Evolutionary conservation across 176 grass and related monocot species (phyloP).

Genomic region (Guadua angustifolia): DNA sequence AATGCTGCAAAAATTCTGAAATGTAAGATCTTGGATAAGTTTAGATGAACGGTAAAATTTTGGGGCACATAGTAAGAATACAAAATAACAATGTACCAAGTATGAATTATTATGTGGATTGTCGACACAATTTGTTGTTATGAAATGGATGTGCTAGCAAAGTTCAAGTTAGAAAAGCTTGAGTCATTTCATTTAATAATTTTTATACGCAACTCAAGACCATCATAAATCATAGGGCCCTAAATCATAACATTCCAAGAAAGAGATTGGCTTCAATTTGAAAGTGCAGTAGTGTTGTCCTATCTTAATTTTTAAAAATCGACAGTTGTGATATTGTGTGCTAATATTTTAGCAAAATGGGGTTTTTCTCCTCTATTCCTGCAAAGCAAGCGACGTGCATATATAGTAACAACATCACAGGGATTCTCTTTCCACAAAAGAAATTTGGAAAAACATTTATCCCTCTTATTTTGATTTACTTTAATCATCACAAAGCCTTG

Average conservation of each 20-base stretch:
- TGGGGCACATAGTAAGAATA: not conserved
- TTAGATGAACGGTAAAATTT: not conserved
- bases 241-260: not conserved
- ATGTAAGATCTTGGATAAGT: not conserved
- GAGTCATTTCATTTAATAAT: not conserved
- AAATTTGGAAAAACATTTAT: not conserved
- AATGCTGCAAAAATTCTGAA: not conserved
- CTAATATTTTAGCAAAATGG: not conserved
- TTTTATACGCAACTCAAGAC: slow-evolving; percentile 3
- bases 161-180: slow-evolving; percentile 14
- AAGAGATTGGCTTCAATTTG: not conserved
- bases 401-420: not conserved
- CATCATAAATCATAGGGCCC: not conserved
- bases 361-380: not conserved
- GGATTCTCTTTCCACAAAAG: not conserved
- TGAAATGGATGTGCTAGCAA: slow-evolving; percentile 14
- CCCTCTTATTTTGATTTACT: slow-evolving; percentile 18
- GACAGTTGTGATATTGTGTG: not conserved
- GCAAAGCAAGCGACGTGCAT: not conserved
- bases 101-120: not conserved
- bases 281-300: slow-evolving; percentile 9
- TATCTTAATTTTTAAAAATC: slow-evolving; percentile 9
- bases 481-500: not conserved
- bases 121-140: not conserved
- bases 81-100: not conserved